These are phyloP conservation scores for Globisporangium camurandrum DNA, from an alignment of 352 stramenopile species.

Conservation along the genomic window DNA sequence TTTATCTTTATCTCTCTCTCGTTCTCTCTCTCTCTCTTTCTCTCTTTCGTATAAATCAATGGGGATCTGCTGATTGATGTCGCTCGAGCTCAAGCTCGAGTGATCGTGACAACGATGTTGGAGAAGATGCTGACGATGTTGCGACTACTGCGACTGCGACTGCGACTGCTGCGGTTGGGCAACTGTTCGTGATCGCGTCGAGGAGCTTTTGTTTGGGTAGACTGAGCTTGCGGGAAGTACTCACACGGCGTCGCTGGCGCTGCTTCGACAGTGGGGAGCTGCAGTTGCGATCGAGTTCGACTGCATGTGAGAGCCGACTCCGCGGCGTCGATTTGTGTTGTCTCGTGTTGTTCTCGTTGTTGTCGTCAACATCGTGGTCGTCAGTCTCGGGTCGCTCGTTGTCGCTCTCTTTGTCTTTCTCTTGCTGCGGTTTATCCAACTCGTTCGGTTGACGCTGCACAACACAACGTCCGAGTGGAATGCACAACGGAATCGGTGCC, in stretches of 20 bases:
- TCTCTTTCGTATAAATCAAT: too few relatives aligned
- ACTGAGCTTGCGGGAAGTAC: conserved; percentile 34
- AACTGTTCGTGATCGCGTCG: conserved; percentile 45
- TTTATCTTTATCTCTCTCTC: too few relatives aligned
- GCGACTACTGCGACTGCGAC: too few relatives aligned
- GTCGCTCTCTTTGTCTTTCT: too few relatives aligned
- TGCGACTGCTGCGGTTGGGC: conserved; percentile 16
- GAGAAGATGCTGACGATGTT: neutral
- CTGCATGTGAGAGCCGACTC: conserved; percentile 36
- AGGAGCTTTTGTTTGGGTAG: conserved; percentile 65
- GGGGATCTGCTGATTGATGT: neutral
- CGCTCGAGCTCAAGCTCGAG: neutral
- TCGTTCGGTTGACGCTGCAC: too few relatives aligned
- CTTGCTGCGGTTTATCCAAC: too few relatives aligned
- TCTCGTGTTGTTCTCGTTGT: neutral
- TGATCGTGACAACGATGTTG: neutral
- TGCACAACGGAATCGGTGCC: conserved; percentile 35
- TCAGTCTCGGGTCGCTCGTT: conserved; percentile 13
- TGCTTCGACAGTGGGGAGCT: conserved; percentile 1
- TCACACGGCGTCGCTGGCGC: conserved; percentile 3
- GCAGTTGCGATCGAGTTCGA: conserved; percentile 41
- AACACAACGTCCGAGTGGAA: too few relatives aligned
- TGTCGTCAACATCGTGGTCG: conserved; percentile 2
- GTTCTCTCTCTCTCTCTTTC: neutral
- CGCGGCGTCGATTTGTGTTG: conserved; percentile 38